Conservation (phyloP, 257 asterid species). For the Scutellaria baicalensis region DNA sequence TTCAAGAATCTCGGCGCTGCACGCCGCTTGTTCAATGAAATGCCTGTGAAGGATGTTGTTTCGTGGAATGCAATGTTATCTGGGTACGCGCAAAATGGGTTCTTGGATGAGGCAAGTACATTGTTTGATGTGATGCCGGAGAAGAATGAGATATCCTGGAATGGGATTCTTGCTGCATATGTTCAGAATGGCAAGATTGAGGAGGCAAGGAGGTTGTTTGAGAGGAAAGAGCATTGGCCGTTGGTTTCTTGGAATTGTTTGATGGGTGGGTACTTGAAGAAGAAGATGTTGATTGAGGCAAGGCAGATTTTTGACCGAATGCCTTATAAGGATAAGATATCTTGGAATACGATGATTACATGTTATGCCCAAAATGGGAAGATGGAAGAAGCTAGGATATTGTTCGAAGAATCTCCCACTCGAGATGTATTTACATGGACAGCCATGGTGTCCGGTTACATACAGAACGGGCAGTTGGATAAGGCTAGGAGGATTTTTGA, state of each 20-base stretch:
- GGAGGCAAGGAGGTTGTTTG: constrained; percentile 74
- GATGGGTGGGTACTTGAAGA: constrained; percentile 89
- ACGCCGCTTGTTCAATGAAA: constrained; percentile 57
- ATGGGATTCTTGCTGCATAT: constrained; percentile 79
- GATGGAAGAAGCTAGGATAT: constrained; percentile 55
- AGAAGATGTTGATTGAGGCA: constrained; percentile 67
- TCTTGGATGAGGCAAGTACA: constrained; percentile 68
- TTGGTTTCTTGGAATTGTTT: constrained; percentile 95
- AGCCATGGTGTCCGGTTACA: constrained; percentile 77
- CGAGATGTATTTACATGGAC: constrained; percentile 87
- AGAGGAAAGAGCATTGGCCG: constrained; percentile 58
- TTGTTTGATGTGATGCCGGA: constrained; percentile 63
- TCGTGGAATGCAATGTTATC: constrained; percentile 89
- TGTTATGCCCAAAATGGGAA: constrained; percentile 75
- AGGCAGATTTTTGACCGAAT: constrained; percentile 54
- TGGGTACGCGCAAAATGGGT: constrained; percentile 80
- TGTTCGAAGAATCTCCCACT: constrained; percentile 64
- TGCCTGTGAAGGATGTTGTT: constrained; percentile 75
- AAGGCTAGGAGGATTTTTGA: constrained; percentile 68
- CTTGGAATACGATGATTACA: constrained; percentile 86
- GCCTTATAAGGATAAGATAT: constrained; percentile 71
- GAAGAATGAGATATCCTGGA: constrained; percentile 91
- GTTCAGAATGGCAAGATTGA: constrained; percentile 81
- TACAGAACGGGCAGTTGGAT: constrained; percentile 68
- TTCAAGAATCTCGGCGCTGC: constrained; percentile 62